phyloP scores from a whole-genome alignment of 2,329 filamentous ascomycete species.

The Neofusicoccum sp. region DNA sequence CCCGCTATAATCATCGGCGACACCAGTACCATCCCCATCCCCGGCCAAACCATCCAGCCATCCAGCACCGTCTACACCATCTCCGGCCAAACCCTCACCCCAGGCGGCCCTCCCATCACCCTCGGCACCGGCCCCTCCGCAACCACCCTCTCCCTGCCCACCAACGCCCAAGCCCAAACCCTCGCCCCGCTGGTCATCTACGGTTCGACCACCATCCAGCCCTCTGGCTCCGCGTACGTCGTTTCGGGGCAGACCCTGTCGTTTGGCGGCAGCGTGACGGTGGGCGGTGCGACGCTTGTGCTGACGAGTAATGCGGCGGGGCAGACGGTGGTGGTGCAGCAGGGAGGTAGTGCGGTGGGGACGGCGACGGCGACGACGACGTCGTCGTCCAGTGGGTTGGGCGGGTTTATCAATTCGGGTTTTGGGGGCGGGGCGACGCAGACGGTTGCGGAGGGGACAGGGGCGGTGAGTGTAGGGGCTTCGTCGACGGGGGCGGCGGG shows the following conservation, averaged over 20 bases:
- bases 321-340: constrained; percentile 12
- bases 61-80: too few relatives aligned
- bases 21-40: constrained; percentile 33
- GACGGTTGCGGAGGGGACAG: background rate
- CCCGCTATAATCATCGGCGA: constrained; percentile 32
- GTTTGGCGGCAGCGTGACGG: background rate
- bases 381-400: background rate
- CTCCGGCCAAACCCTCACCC: constrained; percentile 11
- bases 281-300: background rate
- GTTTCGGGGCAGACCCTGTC: background rate
- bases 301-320: constrained; percentile 17
- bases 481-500: constrained; percentile 5
- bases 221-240: constrained; percentile 1
- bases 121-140: background rate
- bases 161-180: background rate
- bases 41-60: constrained; percentile 21
- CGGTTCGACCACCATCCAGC: constrained; percentile 1
- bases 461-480: background rate
- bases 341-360: background rate
- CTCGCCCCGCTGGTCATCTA: background rate
- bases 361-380: background rate
- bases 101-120: constrained; percentile 11
- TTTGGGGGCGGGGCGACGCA: background rate
- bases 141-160: constrained; percentile 12
- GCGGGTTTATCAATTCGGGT: constrained; percentile 3